A percentile compares a stretch with the other conserved stretches of the same genome.
These are phyloP conservation scores for Gastroboletus turbinatus DNA, from an alignment of 1,284 basidiomycete species.

Conservation along the genomic window DNA sequence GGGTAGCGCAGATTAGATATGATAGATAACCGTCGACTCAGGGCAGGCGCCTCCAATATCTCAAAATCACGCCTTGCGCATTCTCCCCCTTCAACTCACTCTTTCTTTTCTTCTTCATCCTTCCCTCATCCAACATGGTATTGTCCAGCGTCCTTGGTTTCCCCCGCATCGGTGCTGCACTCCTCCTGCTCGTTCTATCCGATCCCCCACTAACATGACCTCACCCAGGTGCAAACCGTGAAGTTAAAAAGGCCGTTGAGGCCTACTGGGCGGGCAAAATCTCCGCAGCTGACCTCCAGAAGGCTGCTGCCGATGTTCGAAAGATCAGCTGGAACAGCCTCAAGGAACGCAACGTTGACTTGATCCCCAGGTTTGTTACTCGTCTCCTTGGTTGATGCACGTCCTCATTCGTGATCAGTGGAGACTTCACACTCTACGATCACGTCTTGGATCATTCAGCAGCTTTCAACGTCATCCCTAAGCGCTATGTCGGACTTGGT, in stretches of 20 bases:
- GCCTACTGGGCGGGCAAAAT: slow-evolving; percentile 97
- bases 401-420: slow-evolving; percentile 52
- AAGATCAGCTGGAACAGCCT: slow-evolving; percentile 90
- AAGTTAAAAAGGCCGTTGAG: slow-evolving; percentile 98
- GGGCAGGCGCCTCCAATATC: slow-evolving; percentile 31
- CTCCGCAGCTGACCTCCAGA: slow-evolving; percentile 86
- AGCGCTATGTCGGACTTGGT: slow-evolving; percentile 88
- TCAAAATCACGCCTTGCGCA: slow-evolving; percentile 31
- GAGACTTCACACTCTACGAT: slow-evolving; percentile 98
- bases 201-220: background rate
- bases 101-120: slow-evolving; percentile 27
- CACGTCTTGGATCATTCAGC: slow-evolving; percentile 98
- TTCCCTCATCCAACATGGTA: slow-evolving; percentile 54
- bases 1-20: slow-evolving; percentile 28
- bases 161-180: slow-evolving; percentile 87
- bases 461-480: slow-evolving; percentile 96
- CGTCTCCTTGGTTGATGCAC: slow-evolving; percentile 15
- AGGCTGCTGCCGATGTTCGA: slow-evolving; percentile 86
- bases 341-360: slow-evolving; percentile 87
- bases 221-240: slow-evolving; percentile 78
- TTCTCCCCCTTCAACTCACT: slow-evolving; percentile 26
- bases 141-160: slow-evolving; percentile 91
- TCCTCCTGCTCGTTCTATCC: background rate
- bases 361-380: slow-evolving; percentile 80
- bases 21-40: slow-evolving; percentile 29